Conservation (phyloP, 768 basidiomycete genomes). For the Fomitopsis pulvina region DNA sequence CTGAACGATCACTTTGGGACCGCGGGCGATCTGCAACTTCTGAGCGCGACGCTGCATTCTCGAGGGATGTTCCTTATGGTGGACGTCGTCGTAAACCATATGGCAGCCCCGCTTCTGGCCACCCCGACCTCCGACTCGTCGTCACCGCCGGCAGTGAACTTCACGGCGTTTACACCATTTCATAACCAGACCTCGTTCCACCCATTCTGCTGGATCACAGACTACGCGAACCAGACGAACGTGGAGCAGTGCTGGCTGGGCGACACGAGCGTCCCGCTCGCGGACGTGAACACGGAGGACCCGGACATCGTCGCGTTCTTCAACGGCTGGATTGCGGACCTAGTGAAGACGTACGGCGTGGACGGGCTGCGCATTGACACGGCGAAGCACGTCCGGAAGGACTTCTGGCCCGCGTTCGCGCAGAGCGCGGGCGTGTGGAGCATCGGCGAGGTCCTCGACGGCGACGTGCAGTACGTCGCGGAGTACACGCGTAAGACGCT, state of each 20-base stretch:
- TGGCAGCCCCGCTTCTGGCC: conserved; percentile 35
- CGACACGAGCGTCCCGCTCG: conserved; percentile 43
- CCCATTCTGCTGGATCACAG: conserved; percentile 32
- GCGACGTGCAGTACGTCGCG: conserved; percentile 32
- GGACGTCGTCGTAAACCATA: conserved; percentile 61
- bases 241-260: conserved; percentile 60
- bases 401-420: conserved; percentile 52
- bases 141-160: no score
- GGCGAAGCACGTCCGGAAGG: conserved; percentile 46
- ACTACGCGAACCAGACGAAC: conserved; percentile 40
- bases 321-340: conserved; percentile 40
- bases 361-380: conserved; percentile 57
- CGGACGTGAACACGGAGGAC: conserved; percentile 52
- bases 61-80: conserved; percentile 57
- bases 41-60: conserved; percentile 40
- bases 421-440: conserved; percentile 43
- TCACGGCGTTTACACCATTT: conserved; percentile 26
- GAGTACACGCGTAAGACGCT: conserved; percentile 33
- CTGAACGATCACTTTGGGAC: conserved; percentile 52
- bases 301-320: conserved; percentile 33
- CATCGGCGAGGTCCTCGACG: conserved; percentile 48
- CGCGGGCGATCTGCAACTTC: conserved; percentile 40
- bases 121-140: no score
- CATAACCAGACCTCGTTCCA: conserved; percentile 32
- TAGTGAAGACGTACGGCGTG: conserved; percentile 40